Conservation (phyloP, 2,329 filamentous ascomycete genomes). For the Penicillium nordicum region DNA sequence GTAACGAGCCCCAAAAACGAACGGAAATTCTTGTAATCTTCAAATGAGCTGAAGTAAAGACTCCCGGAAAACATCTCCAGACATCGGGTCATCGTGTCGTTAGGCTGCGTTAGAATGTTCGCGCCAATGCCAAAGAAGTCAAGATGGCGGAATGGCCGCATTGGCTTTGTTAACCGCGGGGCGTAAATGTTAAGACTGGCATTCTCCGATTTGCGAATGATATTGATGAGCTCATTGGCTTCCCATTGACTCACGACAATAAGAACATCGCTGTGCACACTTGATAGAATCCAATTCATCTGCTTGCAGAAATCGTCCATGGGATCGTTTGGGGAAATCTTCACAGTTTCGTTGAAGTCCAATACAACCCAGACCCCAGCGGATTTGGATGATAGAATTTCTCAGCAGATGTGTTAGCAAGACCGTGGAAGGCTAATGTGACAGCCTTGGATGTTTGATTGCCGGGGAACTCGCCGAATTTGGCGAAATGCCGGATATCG, state of each 20-base stretch:
- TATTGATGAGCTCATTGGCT: slow-evolving; percentile 50
- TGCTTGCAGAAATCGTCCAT: slow-evolving; percentile 51
- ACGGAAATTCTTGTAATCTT: slow-evolving; percentile 49
- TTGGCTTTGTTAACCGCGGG: slow-evolving; percentile 41
- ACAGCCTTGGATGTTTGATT: background rate
- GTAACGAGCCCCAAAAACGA: slow-evolving; percentile 30
- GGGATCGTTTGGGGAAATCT: slow-evolving; percentile 37
- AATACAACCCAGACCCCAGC: slow-evolving; percentile 2
- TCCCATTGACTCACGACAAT: slow-evolving; percentile 61
- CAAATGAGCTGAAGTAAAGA: slow-evolving; percentile 55
- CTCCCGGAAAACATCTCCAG: slow-evolving; percentile 67
- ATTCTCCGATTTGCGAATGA: slow-evolving; percentile 34
- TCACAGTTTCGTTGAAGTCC: slow-evolving; percentile 10
- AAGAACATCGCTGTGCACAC: slow-evolving; percentile 25
- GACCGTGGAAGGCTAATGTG: slow-evolving; percentile 6
- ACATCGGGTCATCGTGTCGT: background rate
- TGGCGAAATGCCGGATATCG: slow-evolving; percentile 9
- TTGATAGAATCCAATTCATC: slow-evolving; percentile 55
- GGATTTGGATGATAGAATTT: background rate
- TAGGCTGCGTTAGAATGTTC: background rate
- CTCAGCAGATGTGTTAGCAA: slow-evolving; percentile 6
- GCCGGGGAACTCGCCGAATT: slow-evolving; percentile 2
- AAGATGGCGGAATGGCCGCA: slow-evolving; percentile 45
- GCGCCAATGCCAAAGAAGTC: slow-evolving; percentile 40
- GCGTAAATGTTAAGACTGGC: slow-evolving; percentile 52